Base-by-base conservation (phyloP, 768 basidiomycete species). In the Lepiota venenata region DNA sequence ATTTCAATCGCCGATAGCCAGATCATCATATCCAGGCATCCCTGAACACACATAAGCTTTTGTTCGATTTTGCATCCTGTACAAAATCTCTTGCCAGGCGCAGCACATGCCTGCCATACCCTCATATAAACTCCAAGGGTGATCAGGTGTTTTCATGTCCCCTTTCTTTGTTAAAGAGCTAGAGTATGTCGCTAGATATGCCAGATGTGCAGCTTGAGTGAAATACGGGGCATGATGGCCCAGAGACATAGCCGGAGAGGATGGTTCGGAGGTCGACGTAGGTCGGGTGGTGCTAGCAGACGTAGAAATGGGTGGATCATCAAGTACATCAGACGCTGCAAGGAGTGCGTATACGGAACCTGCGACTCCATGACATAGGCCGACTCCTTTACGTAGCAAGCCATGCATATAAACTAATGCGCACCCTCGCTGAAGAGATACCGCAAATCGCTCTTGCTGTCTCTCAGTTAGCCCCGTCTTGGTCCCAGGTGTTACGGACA, bases 91-190 rank as follows among this genome's bases (percentile, higher is more conserved):
- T 15, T 69, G 73, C 78, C 77, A 84, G 12, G 80, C 81, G 58
- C 76, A 77, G 57, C 81, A 82, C 74, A 81, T 78, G 21, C 83
- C 83, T 15, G 79, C 78, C 49, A 73, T 53, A n/a, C 82, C 82
- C 56, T 81, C 81, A 56, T 80, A 84, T 53, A 84, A 64, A 60
- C 81, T 83, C 71, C 73, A 79, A 9, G 78, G 80, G 49, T 71
- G 66, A 58, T 85, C 82, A 1, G 82, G 80, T 1, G 61, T 62
- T 8, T 48, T 52, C 78, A 83, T 80, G 55, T 75, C 67, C 12
- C 74, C 74, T 2, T 65, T 57, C 55, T 60, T 56, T 22, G 66
- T 74, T 43, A 75, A 54, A 47, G 64, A 56, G 46, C 66, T 59
- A 47, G 72, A 71, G 5, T 55, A 57, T 1, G 69, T 70, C 3